A percentile compares a stretch with the other conserved stretches of the same genome.
phyloP scores from a whole-genome alignment of 2,329 filamentous ascomycete genomes.

The Colletotrichum costaricense region DNA sequence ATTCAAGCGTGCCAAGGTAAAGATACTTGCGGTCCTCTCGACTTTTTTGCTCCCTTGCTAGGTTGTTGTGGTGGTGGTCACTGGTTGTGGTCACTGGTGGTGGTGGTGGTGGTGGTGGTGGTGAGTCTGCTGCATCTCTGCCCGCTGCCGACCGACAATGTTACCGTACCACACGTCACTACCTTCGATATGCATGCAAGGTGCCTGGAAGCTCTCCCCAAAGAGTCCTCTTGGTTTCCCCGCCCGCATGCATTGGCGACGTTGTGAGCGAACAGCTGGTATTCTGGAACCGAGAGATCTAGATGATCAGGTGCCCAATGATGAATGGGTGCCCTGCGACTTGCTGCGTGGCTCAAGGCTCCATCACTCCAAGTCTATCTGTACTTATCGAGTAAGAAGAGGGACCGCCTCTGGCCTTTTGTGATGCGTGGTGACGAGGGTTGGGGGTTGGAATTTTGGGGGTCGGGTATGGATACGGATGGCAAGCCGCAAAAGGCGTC shows the following conservation, averaged over 20 bases:
- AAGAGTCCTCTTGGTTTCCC: constrained; percentile 5
- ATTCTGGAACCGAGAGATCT: not conserved
- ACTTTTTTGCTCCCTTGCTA: not conserved
- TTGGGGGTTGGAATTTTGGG: not conserved
- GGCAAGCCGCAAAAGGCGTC: too few relatives aligned
- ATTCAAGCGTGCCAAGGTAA: not conserved
- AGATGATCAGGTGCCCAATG: constrained; percentile 25
- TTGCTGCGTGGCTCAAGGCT: not conserved
- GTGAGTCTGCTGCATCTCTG: constrained; percentile 22
- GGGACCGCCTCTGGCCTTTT: not conserved
- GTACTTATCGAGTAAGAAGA: too few relatives aligned
- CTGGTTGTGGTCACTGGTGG: not conserved
- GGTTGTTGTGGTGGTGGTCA: not conserved
- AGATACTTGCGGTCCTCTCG: not conserved
- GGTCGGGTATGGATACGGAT: too few relatives aligned
- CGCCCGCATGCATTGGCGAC: constrained; percentile 28
- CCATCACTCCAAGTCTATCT: too few relatives aligned
- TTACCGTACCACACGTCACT: constrained; percentile 3
- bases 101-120: constrained; percentile 6
- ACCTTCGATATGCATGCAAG: constrained; percentile 1
- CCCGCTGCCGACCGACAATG: constrained; percentile 14
- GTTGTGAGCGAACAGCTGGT: constrained; percentile 26
- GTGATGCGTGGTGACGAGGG: constrained; percentile 32
- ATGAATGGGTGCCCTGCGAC: constrained; percentile 14
- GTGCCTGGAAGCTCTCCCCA: not conserved